These are phyloP conservation scores for Russula sp. DNA, from an alignment of 768 basidiomycete genomes.

Conservation along the genomic window DNA sequence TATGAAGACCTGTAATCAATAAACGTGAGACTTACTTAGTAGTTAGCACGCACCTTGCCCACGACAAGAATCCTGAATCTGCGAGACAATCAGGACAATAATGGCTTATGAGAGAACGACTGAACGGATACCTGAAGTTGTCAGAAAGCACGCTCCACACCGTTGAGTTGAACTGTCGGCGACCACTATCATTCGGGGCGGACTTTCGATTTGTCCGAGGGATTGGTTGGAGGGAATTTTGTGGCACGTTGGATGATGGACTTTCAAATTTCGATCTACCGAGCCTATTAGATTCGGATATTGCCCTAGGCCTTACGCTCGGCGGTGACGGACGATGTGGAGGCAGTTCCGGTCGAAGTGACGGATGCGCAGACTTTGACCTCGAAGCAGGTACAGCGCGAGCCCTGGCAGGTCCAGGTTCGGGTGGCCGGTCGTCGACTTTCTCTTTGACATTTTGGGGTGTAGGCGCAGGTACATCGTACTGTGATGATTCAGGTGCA, in stretches of 20 bases:
- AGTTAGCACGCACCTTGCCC: conserved; percentile 3
- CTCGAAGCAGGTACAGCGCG: background rate
- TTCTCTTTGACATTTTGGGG: no score
- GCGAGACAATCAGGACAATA: background rate
- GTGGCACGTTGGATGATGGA: no score
- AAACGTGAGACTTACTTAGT: background rate
- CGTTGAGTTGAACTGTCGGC: no score
- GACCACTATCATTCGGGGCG: no score
- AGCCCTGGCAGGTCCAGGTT: background rate
- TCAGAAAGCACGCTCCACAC: background rate
- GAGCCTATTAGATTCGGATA: background rate
- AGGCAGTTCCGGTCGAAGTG: background rate
- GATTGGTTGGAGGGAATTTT: no score
- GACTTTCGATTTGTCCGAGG: no score
- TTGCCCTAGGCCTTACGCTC: background rate
- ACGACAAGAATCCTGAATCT: conserved; percentile 6
- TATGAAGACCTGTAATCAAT: background rate
- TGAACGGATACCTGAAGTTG: background rate
- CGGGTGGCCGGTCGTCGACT: no score
- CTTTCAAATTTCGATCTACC: background rate
- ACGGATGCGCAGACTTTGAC: background rate
- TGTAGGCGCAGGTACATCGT: no score
- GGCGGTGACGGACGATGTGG: background rate
- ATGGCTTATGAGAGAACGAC: background rate
- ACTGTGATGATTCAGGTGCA: no score